These are phyloP conservation scores for Ascochyta pisi DNA, from an alignment of 2,329 filamentous ascomycete genomes.

Conservation along the genomic window DNA sequence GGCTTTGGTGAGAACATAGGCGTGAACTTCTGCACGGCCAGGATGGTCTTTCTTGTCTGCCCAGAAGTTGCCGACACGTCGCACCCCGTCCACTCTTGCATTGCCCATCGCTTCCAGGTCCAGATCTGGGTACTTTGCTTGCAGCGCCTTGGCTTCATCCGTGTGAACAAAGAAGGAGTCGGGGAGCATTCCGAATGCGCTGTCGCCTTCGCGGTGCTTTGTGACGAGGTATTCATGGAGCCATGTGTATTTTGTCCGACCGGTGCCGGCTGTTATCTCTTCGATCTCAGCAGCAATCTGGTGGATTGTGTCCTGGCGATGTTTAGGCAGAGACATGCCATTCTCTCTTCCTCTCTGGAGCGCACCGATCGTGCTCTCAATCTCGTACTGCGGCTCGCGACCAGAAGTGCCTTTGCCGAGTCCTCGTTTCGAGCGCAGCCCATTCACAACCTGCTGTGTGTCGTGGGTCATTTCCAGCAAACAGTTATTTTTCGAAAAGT, in stretches of 20 bases:
- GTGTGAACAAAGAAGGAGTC: conserved; percentile 17
- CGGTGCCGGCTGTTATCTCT: conserved; percentile 27
- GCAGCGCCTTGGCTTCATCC: conserved; percentile 12
- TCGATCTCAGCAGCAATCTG: conserved; percentile 37
- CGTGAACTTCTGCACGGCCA: conserved; percentile 8
- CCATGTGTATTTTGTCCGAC: conserved; percentile 14
- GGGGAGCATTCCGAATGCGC: conserved; percentile 26
- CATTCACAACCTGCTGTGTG: conserved; percentile 52
- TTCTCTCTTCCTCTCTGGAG: conserved; percentile 28
- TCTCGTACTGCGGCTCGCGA: conserved; percentile 39
- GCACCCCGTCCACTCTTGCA: background rate
- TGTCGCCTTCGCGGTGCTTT: conserved; percentile 30
- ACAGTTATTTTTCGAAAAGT: conserved; percentile 64
- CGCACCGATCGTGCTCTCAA: conserved; percentile 37
- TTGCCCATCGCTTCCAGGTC: conserved; percentile 8
- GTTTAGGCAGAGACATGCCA: conserved; percentile 33
- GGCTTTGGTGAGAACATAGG: conserved; percentile 6
- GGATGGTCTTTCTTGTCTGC: conserved; percentile 13
- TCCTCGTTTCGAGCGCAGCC: conserved; percentile 15
- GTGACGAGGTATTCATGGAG: conserved; percentile 31
- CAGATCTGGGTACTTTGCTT: conserved; percentile 23
- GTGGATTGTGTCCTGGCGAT: conserved; percentile 37
- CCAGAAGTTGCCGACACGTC: background rate
- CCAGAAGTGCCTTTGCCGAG: conserved; percentile 23
- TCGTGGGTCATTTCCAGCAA: conserved; percentile 68